These are phyloP conservation scores for Candida ficus DNA, from an alignment of 805 yeast species.

Conservation along the genomic window DNA sequence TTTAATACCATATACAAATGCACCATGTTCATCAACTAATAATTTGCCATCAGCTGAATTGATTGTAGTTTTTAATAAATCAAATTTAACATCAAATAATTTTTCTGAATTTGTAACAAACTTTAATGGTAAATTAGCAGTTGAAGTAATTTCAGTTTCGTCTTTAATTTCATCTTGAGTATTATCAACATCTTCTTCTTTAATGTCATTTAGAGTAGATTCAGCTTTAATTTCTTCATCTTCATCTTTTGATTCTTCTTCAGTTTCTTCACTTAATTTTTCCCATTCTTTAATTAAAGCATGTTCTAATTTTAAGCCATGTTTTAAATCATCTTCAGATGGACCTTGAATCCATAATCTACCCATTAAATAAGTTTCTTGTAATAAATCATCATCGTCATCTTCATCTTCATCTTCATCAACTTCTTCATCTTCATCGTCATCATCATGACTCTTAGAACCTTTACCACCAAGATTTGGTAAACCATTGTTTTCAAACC, in stretches of 20 bases:
- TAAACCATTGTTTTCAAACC: conserved; percentile 86
- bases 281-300: conserved; percentile 28
- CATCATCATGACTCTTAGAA: conserved; percentile 19
- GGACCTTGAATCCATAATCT: conserved; percentile 93
- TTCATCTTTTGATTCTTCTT: conserved; percentile 15
- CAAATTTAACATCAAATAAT: conserved; percentile 21
- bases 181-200: not conserved
- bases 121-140: conserved; percentile 11
- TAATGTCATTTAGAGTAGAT: not conserved
- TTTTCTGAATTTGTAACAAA: conserved; percentile 20
- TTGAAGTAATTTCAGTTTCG: not conserved
- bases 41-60: conserved; percentile 45
- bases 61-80: conserved; percentile 42
- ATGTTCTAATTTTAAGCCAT: conserved; percentile 27
- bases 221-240: conserved; percentile 20
- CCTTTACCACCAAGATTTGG: conserved; percentile 43
- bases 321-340: conserved; percentile 36
- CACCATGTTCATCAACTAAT: conserved; percentile 34
- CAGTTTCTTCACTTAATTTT: conserved; percentile 3
- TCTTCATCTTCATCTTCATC: conserved; percentile 40
- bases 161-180: not conserved
- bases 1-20: conserved; percentile 20
- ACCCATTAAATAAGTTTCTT: conserved; percentile 71
- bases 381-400: conserved; percentile 41
- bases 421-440: conserved; percentile 31